Evolutionary conservation across 2,329 filamentous ascomycete genomes (phyloP).

Genomic region (Sporothrix mexicana): DNA sequence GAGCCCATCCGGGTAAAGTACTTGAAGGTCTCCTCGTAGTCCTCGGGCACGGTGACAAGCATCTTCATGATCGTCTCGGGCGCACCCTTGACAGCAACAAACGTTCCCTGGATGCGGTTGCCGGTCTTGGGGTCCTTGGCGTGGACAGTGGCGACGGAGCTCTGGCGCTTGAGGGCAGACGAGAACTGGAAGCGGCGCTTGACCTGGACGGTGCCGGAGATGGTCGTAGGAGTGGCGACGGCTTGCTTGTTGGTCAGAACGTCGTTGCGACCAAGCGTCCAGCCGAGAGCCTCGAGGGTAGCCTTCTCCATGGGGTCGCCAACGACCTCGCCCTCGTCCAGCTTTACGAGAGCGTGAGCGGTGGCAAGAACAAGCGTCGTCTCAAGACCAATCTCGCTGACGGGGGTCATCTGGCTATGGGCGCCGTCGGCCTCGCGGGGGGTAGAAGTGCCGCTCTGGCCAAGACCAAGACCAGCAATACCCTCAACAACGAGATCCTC

Average conservation of each 20-base stretch:
- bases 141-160: slow-evolving; percentile 84
- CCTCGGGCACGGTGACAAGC: slow-evolving; percentile 77
- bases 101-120: slow-evolving; percentile 80
- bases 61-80: slow-evolving; percentile 97
- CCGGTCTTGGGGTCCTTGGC: slow-evolving; percentile 73
- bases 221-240: slow-evolving; percentile 54
- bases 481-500: slow-evolving; percentile 97
- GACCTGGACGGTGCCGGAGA: slow-evolving; percentile 83
- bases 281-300: slow-evolving; percentile 85
- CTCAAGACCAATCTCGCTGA: slow-evolving; percentile 73
- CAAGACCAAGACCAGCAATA: slow-evolving; percentile 85
- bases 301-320: slow-evolving; percentile 99
- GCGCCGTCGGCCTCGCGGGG: slow-evolving; percentile 77
- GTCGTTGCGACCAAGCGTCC: slow-evolving; percentile 91
- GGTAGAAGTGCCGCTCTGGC: slow-evolving; percentile 64
- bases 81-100: slow-evolving; percentile 94
- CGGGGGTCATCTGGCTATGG: slow-evolving; percentile 76
- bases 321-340: slow-evolving; percentile 96
- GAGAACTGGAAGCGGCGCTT: slow-evolving; percentile 98
- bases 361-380: slow-evolving; percentile 94
- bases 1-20: slow-evolving; percentile 96
- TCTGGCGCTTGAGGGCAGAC: slow-evolving; percentile 93
- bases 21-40: slow-evolving; percentile 98
- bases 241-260: slow-evolving; percentile 72
- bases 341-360: slow-evolving; percentile 91